A percentile compares a stretch with the other conserved stretches of the same genome.
Evolutionary conservation across 2,329 filamentous ascomycete genomes (phyloP).

Genomic region (Teratosphaeria viscida): DNA sequence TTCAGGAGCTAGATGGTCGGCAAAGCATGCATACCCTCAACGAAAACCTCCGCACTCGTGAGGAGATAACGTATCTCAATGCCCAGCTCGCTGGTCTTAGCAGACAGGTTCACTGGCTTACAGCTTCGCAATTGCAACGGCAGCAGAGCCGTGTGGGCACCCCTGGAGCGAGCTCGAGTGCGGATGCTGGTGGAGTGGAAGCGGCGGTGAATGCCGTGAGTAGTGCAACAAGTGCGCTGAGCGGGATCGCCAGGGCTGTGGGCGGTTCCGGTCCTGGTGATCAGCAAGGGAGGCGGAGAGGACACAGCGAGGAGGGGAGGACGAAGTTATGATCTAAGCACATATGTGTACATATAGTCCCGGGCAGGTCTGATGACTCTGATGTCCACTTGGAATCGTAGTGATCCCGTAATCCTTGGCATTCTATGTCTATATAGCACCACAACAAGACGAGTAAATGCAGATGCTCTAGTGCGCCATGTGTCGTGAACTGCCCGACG

Average conservation of each 20-base stretch:
- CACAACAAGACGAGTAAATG: no score
- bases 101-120: conserved; percentile 54
- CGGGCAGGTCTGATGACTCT: no score
- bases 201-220: conserved; percentile 16
- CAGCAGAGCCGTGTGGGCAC: conserved; percentile 10
- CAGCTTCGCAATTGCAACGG: conserved; percentile 45
- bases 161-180: conserved; percentile 4
- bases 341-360: no score
- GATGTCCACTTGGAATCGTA: no score
- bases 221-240: conserved; percentile 14
- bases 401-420: no score
- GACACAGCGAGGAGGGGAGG: conserved; percentile 26
- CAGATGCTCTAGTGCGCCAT: neutral
- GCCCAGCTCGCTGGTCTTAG: conserved; percentile 49
- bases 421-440: no score
- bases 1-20: conserved; percentile 50
- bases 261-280: conserved; percentile 7
- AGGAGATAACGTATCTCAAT: conserved; percentile 52
- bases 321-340: conserved; percentile 23
- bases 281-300: conserved; percentile 15
- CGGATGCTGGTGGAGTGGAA: conserved; percentile 14
- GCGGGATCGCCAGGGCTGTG: conserved; percentile 19
- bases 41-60: conserved; percentile 50
- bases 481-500: neutral
- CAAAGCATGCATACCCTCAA: conserved; percentile 54